Evolutionary conservation across 179 eudicot species (phyloP).

Genomic region (Spinacia oleracea): DNA sequence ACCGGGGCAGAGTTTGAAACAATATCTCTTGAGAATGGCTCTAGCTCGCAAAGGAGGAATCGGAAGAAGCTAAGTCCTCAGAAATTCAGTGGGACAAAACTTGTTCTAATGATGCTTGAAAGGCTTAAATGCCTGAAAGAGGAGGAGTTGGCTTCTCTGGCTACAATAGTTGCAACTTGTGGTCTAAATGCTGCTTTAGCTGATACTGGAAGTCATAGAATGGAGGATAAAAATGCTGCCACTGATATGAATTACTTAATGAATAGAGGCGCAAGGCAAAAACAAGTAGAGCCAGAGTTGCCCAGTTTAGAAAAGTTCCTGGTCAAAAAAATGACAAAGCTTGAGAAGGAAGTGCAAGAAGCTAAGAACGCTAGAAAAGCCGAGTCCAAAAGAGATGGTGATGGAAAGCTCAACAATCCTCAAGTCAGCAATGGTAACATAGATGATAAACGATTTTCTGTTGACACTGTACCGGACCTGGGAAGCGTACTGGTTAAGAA

Average conservation of each 20-base stretch:
- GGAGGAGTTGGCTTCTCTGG: constrained; percentile 89
- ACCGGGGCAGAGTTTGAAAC: constrained; percentile 44
- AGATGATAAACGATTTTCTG: constrained; percentile 29
- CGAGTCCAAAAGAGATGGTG: constrained; percentile 30
- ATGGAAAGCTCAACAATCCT: constrained; percentile 21
- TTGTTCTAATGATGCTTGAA: constrained; percentile 73
- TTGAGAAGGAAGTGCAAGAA: constrained; percentile 80
- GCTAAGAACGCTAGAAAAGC: constrained; percentile 60
- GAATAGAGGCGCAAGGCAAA: constrained; percentile 34
- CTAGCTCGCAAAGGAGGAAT: constrained; percentile 33
- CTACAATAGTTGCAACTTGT: constrained; percentile 91
- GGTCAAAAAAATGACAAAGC: constrained; percentile 70
- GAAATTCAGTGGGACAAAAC: constrained; percentile 46
- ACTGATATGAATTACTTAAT: constrained; percentile 27
- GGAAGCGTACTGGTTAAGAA: constrained; percentile 53
- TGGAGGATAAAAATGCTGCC: constrained; percentile 25
- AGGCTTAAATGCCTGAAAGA: constrained; percentile 79
- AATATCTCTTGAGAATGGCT: constrained; percentile 26
- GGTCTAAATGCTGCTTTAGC: constrained; percentile 87
- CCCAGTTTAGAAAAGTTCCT: constrained; percentile 86
- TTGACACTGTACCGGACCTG: constrained; percentile 34
- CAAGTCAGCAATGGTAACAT: not conserved
- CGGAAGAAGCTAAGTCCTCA: constrained; percentile 44
- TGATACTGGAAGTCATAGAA: constrained; percentile 36
- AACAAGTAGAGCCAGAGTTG: constrained; percentile 48